phyloP scores from a whole-genome alignment of 2,329 filamentous ascomycete species.

The Phialophora tarda region DNA sequence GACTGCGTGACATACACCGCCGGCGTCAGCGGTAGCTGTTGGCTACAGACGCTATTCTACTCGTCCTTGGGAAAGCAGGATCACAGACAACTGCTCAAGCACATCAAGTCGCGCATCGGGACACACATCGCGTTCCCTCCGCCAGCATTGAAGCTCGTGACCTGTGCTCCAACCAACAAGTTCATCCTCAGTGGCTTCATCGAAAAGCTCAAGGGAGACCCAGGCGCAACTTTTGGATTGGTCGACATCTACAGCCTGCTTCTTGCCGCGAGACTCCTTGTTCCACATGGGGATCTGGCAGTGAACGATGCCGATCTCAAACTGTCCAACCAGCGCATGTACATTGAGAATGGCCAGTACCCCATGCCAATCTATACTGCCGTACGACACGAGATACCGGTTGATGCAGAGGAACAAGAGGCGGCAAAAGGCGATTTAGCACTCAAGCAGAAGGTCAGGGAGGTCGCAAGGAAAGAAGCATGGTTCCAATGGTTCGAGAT shows the following conservation, averaged over 20 bases:
- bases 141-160: slow-evolving; percentile 76
- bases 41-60: slow-evolving; percentile 87
- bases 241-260: slow-evolving; percentile 93
- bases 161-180: slow-evolving; percentile 91
- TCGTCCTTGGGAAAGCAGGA: slow-evolving; percentile 74
- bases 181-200: slow-evolving; percentile 85
- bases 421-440: slow-evolving; percentile 42
- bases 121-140: slow-evolving; percentile 94
- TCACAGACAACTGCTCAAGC: slow-evolving; percentile 74
- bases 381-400: slow-evolving; percentile 91
- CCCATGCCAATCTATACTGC: slow-evolving; percentile 95
- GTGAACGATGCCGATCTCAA: slow-evolving; percentile 83
- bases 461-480: slow-evolving; percentile 65
- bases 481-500: slow-evolving; percentile 99
- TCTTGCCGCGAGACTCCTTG: slow-evolving; percentile 79
- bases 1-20: slow-evolving; percentile 95
- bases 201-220: slow-evolving; percentile 86
- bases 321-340: slow-evolving; percentile 81
- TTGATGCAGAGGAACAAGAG: slow-evolving; percentile 55
- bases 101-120: slow-evolving; percentile 82
- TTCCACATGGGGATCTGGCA: slow-evolving; percentile 81
- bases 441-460: slow-evolving; percentile 49
- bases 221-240: slow-evolving; percentile 79
- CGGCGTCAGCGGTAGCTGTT: slow-evolving; percentile 94
- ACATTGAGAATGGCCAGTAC: slow-evolving; percentile 76